Base-by-base conservation (phyloP, 2,329 filamentous ascomycete genomes). In the Claviceps sp. region DNA sequence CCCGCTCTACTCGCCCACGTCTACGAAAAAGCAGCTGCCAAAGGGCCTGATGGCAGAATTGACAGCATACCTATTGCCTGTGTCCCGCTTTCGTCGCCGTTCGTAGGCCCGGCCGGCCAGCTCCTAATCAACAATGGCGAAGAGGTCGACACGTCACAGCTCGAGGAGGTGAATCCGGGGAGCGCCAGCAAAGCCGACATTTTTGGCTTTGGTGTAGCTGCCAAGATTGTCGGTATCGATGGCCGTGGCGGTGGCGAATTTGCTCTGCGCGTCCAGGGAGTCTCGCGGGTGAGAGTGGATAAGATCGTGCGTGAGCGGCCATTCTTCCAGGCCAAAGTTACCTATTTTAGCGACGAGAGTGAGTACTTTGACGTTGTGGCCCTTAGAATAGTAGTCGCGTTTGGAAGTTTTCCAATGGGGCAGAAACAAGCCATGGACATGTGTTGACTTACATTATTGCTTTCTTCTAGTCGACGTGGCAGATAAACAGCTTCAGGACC, bases 1-100 rank as follows among this genome's bases (percentile, higher is more conserved):
- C 85, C 88, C 50, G 86, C 91, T 49, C 79, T 97, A 45, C 81
- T 98, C 52, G 86, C 89, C 20, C 83, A 85, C 59, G 80, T 95
- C 54, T 91, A 95, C 68, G 86, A 86, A 61, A 82, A 83, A 59
- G 83, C 83, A 29, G 76, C 85, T 37, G 78, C 80, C 42, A 83
- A 82, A 60, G 79, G 83, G 58, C 78, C 81, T 29, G 78, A 76
- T 55, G 75, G 81, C 58, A 73, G 78, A 56, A 74, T 83, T 62
- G 78, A 82, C 58, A 73, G 75, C 58, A 81, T 95, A 59, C 83
- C 86, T 8, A 83, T 97, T 57, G 88, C 86, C 50, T 97, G 91
- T 66, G 82, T 97, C 51, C 93, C 93, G 20, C 74, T 96, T 54
- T 83, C 76, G 56, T 93, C 88, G 48, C 83, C 84, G 4, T 77